Percentiles rank a stretch among this genome's conserved stretches.
Evolutionary conservation across 352 stramenopile species (phyloP).

Genomic region (Discostella stelligera): DNA sequence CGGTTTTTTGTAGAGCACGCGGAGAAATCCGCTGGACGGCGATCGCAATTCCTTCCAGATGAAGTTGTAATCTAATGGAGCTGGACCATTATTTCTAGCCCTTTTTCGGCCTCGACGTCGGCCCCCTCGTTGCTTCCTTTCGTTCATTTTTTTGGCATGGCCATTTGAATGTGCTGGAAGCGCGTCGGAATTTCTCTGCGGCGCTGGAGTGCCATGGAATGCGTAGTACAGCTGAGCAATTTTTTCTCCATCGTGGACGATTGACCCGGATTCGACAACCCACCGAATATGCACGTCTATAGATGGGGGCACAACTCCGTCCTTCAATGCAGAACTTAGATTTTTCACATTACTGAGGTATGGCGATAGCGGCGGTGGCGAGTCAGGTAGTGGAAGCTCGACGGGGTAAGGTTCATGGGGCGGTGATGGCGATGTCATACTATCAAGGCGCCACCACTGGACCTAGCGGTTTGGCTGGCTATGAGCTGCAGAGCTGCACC

Average conservation of each 20-base stretch:
- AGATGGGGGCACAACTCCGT: slow-evolving; percentile 5
- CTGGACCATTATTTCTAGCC: neutral
- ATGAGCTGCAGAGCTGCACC: no score
- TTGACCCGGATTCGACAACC: slow-evolving; percentile 27
- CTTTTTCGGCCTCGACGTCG: neutral
- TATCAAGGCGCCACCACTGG: neutral
- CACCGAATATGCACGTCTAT: slow-evolving; percentile 32
- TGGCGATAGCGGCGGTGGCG: neutral
- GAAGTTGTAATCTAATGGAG: neutral
- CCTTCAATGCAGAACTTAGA: slow-evolving; percentile 8
- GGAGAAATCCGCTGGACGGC: slow-evolving; percentile 33
- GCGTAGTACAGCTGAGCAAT: slow-evolving; percentile 33
- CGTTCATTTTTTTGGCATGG: slow-evolving; percentile 6
- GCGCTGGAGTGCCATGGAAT: neutral
- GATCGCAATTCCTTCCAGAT: slow-evolving; percentile 21
- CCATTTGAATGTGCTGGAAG: neutral
- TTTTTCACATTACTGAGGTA: neutral
- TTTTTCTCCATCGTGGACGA: slow-evolving; percentile 31
- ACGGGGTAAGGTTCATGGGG: slow-evolving; percentile 9
- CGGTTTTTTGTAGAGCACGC: slow-evolving; percentile 24
- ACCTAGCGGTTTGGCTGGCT: no score
- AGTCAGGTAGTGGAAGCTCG: slow-evolving; percentile 21
- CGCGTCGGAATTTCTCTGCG: neutral
- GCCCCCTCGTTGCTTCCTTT: slow-evolving; percentile 1
- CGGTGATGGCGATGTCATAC: neutral